Evolutionary conservation across 495 filamentous ascomycete species (phyloP).

Genomic region (Cercophora newfieldiana): DNA sequence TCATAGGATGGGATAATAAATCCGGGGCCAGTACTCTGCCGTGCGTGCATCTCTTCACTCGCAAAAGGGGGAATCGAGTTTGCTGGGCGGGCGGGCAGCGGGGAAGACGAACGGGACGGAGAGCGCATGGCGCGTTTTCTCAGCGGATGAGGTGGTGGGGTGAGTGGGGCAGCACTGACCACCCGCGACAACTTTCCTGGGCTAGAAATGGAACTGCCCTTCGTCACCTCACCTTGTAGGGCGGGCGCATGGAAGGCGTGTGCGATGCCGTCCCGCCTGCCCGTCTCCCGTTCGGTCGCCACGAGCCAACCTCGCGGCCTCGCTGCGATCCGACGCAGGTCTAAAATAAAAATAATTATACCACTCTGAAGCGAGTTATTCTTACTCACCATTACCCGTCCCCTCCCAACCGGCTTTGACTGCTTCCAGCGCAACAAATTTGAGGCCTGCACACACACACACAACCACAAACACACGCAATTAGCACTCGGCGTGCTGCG

Average conservation of each 20-base stretch:
- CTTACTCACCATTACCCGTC: background rate
- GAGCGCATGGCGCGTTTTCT: background rate
- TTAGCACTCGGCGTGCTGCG: no score
- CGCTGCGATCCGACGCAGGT: constrained; percentile 5
- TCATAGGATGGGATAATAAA: constrained; percentile 14
- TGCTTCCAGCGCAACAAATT: background rate
- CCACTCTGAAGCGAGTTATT: constrained; percentile 3
- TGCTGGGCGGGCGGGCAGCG: background rate
- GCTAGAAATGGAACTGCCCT: constrained; percentile 13
- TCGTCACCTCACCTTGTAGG: constrained; percentile 17
- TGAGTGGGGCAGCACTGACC: constrained; percentile 10
- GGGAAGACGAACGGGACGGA: background rate
- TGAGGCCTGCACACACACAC: background rate
- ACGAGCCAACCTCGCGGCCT: constrained; percentile 2
- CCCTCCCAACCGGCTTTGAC: background rate
- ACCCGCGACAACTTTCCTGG: background rate
- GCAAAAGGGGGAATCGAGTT: background rate
- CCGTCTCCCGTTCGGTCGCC: background rate
- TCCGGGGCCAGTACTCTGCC: constrained; percentile 15
- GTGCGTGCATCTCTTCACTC: constrained; percentile 8
- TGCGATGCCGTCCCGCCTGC: constrained; percentile 22
- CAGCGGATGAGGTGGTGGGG: constrained; percentile 3
- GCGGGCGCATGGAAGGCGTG: constrained; percentile 4
- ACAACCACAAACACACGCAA: background rate
- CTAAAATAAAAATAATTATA: constrained; percentile 13